Evolutionary conservation across 306 rosid species (phyloP), one percentile per base, ranked within the genome.

Genomic region (Vigna hirtella): DNA sequence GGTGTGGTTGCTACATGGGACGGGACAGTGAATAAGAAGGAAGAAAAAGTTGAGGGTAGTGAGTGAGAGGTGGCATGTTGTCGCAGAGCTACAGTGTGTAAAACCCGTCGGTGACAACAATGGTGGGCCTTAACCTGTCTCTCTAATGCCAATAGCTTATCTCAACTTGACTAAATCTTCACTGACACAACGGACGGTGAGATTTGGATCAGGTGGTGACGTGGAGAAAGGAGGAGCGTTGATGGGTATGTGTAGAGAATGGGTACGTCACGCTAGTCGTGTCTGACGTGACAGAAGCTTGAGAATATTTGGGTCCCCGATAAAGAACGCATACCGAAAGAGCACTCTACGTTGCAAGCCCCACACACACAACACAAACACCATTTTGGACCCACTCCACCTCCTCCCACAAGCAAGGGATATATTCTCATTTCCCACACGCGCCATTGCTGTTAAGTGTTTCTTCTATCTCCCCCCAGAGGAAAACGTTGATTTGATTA

Each of bases 241-340:
- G 85, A 87, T 84, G 63, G 26, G 9, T 81, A 24, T 42, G 1
- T 42, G 13, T 42, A 11, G 3, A 42, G 47, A 42, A 74, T 51
- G 73, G 70, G 43, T 56, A 66, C 86, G 89, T 85, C 84, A 72
- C 9, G 66, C 10, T 62, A 2, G 13, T 16, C 22, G 48, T 16
- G 48, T 65, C 5, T 66, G 71, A 66, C 52, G 71, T 85, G 97
- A 91, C 89, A 80, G 87, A 78, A 66, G 71, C 65, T 86, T 64
- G 70, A 77, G 83, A 95, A 96, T 96, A 91, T 95, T 96, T 96
- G 89, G 96, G 92, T 87, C 86, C 77, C 86, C 96, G 98, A 88
- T 85, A 93, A 96, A 96, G 97, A 89, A 81, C 47, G 88, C 87
- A 66, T 89, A 87, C 90, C 97, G 87, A 89, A 88, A 90, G 93